These are phyloP conservation scores for Metarhizium robertsii DNA, from an alignment of 2,329 filamentous ascomycete genomes.

Conservation along the genomic window DNA sequence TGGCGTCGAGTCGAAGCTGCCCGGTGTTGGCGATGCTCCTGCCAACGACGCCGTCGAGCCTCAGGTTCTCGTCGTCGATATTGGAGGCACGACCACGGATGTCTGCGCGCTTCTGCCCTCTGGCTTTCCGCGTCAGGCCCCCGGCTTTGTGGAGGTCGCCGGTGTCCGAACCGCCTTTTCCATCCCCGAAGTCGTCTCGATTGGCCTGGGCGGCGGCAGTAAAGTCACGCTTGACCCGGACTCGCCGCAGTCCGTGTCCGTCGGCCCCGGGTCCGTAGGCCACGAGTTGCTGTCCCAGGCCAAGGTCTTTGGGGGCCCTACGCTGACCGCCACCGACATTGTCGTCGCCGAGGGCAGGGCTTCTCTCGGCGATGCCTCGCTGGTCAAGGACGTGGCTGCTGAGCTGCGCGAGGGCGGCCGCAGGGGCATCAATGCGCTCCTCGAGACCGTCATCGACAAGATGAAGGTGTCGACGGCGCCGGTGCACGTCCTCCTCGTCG, in stretches of 20 bases:
- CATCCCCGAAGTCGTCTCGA: slow-evolving; percentile 45
- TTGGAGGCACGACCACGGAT: slow-evolving; percentile 54
- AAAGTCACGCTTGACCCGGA: slow-evolving; percentile 18
- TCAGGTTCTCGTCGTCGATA: slow-evolving; percentile 42
- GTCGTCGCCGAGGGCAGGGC: slow-evolving; percentile 27
- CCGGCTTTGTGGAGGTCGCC: slow-evolving; percentile 47
- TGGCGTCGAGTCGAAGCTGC: background rate
- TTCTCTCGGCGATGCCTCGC: slow-evolving; percentile 18
- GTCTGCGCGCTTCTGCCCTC: slow-evolving; percentile 47
- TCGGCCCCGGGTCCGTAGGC: slow-evolving; percentile 50
- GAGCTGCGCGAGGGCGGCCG: slow-evolving; percentile 13
- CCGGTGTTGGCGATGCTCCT: background rate
- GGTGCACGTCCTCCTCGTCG: slow-evolving; percentile 45
- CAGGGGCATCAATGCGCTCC: slow-evolving; percentile 31
- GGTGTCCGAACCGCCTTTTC: slow-evolving; percentile 51
- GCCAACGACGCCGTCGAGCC: slow-evolving; percentile 11
- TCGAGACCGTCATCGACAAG: slow-evolving; percentile 43
- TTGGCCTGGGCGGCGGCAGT: slow-evolving; percentile 47
- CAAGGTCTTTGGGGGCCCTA: slow-evolving; percentile 42
- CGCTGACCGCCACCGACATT: slow-evolving; percentile 44
- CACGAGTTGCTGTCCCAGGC: slow-evolving; percentile 37
- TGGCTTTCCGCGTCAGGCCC: slow-evolving; percentile 50
- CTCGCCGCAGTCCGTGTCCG: slow-evolving; percentile 22
- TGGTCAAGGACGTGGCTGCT: slow-evolving; percentile 17
- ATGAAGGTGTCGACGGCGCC: slow-evolving; percentile 47